These are phyloP conservation scores for Salvia miltiorrhiza DNA, from an alignment of 257 asterid genomes.

Conservation along the genomic window DNA sequence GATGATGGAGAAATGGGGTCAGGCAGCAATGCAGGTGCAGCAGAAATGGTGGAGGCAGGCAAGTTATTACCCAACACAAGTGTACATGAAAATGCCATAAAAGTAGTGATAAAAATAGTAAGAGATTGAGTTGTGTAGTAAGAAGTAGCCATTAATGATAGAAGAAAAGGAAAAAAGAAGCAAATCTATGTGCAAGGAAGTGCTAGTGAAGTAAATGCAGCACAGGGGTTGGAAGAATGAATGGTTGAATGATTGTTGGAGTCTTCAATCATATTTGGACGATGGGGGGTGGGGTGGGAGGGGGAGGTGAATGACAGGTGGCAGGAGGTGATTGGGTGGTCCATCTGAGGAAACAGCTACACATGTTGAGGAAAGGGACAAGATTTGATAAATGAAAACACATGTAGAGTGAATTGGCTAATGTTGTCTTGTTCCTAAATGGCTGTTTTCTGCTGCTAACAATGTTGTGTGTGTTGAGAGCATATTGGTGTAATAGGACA, in stretches of 20 bases:
- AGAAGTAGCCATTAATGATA: slow-evolving; percentile 44
- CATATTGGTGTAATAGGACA: slow-evolving; percentile 19
- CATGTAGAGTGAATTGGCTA: slow-evolving; percentile 53
- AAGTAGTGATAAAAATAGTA: slow-evolving; percentile 14
- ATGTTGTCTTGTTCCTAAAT: slow-evolving; percentile 52
- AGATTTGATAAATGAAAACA: slow-evolving; percentile 49
- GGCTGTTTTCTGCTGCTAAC: slow-evolving; percentile 37
- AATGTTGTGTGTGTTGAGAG: slow-evolving; percentile 28
- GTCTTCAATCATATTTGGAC: slow-evolving; percentile 6
- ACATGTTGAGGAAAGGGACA: slow-evolving; percentile 54
- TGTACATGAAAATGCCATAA: slow-evolving; percentile 28
- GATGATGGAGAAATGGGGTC: slow-evolving; percentile 47
- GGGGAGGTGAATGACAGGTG: slow-evolving; percentile 32
- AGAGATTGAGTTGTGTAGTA: slow-evolving; percentile 24
- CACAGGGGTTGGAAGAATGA: slow-evolving; percentile 20
- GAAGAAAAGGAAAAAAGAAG: slow-evolving; percentile 24
- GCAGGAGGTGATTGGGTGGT: slow-evolving; percentile 37
- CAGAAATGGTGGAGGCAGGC: slow-evolving; percentile 70
- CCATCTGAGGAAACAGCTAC: slow-evolving; percentile 37
- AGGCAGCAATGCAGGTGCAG: slow-evolving; percentile 80
- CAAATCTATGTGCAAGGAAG: slow-evolving; percentile 13
- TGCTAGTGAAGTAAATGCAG: slow-evolving; percentile 40
- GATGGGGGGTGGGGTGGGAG: not conserved
- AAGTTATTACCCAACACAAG: slow-evolving; percentile 10
- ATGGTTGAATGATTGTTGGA: slow-evolving; percentile 14